Evolutionary conservation across 2,329 filamentous ascomycete genomes (phyloP).

Genomic region (Aureobasidium sp.): DNA sequence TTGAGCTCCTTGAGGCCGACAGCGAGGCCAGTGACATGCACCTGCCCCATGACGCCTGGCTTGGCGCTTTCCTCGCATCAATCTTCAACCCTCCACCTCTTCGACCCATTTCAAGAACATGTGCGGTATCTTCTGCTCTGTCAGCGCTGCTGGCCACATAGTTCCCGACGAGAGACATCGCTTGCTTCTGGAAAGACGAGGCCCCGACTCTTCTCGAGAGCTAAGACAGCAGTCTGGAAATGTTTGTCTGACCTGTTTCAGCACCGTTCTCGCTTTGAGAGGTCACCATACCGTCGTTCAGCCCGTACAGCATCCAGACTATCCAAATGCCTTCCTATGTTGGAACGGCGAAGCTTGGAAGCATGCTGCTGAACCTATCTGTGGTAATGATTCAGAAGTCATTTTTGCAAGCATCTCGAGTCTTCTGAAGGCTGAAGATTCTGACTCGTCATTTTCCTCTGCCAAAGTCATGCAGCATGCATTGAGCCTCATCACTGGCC

Average conservation of each 20-base stretch:
- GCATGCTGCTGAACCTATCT: slow-evolving; percentile 51
- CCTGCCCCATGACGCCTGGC: not conserved
- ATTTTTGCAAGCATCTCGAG: slow-evolving; percentile 54
- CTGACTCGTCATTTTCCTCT: slow-evolving; percentile 16
- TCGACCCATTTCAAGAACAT: slow-evolving; percentile 17
- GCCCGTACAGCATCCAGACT: slow-evolving; percentile 55
- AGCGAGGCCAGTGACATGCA: not conserved
- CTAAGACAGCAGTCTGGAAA: not conserved
- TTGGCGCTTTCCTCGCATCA: not conserved
- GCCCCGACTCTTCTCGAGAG: slow-evolving; percentile 24
- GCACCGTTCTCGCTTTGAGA: slow-evolving; percentile 85
- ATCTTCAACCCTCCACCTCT: not conserved
- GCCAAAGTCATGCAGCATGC: slow-evolving; percentile 11
- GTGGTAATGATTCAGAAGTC: slow-evolving; percentile 69
- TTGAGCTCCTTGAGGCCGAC: not conserved
- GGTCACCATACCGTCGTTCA: slow-evolving; percentile 65
- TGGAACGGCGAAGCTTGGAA: slow-evolving; percentile 99
- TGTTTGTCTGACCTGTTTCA: slow-evolving; percentile 55
- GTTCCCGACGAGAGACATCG: slow-evolving; percentile 20
- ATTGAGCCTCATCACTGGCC: slow-evolving; percentile 45
- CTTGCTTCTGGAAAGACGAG: slow-evolving; percentile 24
- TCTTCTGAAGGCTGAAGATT: slow-evolving; percentile 7
- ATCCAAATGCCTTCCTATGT: slow-evolving; percentile 62
- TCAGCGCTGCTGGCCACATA: slow-evolving; percentile 22
- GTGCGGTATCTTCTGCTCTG: slow-evolving; percentile 32